These are phyloP conservation scores for Dictyostelium discoideum DNA, from an alignment of 78 protist genomes.

Conservation along the genomic window dicty_2.7 NC_007088.5:2929001-2929500, in stretches of 20 bases:
- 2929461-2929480: background rate
- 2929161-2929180: slow-evolving; percentile 69
- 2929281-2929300: background rate
- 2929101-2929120: slow-evolving; percentile 71
- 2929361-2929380: background rate
- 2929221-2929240: slow-evolving; percentile 19
- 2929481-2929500: background rate
- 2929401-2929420: background rate
- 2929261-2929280: slow-evolving; percentile 30
- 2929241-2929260: slow-evolving; percentile 76
- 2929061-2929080: slow-evolving; percentile 38
- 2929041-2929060: slow-evolving; percentile 14
- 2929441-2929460: background rate
- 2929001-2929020: background rate
- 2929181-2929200: slow-evolving; percentile 37
- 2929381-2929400: background rate
- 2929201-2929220: slow-evolving; percentile 66
- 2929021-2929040: background rate
- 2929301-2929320: no score
- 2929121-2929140: slow-evolving; percentile 10
- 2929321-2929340: no score
- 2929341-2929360: background rate
- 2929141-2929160: slow-evolving; percentile 51
- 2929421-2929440: background rate
- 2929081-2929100: slow-evolving; percentile 43